These are phyloP conservation scores for Apiospora arundinis DNA, from an alignment of 2,329 filamentous ascomycete genomes.

Conservation along the genomic window DNA sequence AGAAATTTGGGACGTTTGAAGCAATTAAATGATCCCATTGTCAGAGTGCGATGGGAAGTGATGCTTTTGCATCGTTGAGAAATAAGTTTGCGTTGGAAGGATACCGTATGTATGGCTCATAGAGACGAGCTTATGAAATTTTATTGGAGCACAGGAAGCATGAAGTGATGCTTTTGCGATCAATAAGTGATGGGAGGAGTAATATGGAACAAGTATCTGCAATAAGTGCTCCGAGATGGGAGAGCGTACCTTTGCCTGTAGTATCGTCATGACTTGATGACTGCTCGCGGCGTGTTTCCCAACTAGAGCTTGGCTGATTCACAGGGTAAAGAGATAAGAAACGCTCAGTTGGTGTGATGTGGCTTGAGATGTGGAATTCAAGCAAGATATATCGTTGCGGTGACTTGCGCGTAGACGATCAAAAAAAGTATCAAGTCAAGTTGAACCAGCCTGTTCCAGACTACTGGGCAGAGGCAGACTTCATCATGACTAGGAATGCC, in stretches of 20 bases:
- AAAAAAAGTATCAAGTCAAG: not conserved
- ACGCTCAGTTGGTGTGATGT: not conserved
- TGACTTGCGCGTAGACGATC: not conserved
- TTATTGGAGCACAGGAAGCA: not conserved
- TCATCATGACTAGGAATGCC: not conserved
- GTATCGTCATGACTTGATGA: not conserved
- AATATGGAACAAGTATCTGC: not conserved
- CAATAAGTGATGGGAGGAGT: not conserved
- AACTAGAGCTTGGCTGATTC: not conserved
- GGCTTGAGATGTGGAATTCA: not conserved
- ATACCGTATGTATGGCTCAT: not conserved
- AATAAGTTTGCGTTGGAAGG: not conserved
- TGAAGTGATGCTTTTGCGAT: not conserved
- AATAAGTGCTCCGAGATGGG: not conserved
- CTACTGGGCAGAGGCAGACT: not conserved
- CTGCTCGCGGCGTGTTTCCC: not conserved
- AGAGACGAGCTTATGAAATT: not conserved
- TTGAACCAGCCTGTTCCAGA: not conserved
- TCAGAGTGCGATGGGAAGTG: not conserved
- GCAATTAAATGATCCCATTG: constrained; percentile 11
- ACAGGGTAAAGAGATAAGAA: not conserved
- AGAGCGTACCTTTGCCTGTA: not conserved
- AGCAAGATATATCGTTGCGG: not conserved
- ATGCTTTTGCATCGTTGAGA: not conserved
- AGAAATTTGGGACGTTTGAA: constrained; percentile 9